Base-by-base conservation (phyloP, 441 rosid species). In the Viola pubescens region DNA sequence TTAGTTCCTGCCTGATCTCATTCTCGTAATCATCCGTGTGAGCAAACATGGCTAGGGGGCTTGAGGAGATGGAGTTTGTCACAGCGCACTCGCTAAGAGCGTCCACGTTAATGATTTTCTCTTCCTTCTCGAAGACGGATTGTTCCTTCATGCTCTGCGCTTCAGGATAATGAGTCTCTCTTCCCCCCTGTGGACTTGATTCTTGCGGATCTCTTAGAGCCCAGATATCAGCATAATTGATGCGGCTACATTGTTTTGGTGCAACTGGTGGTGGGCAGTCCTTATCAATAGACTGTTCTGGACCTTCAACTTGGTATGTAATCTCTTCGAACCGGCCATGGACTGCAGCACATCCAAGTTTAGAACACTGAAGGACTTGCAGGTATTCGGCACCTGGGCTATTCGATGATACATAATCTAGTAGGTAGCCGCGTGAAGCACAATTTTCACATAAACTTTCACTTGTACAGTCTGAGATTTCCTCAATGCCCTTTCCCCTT, bases 321-420 rank as follows among this genome's bases (percentile, higher is more conserved):
- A 90, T 80, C 79, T 86, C 91, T 75, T 86, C 97, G 3, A 94
- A 89, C 46, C 96, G 86, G 43, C 95, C 95, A 59, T 86, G 96
- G 66, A 81, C 53, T 4, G 85, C 72, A 60, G 85, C 66, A 58
- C 82, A 77, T 40, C 80, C 77, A 0, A 76, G 80, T 13, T 65
- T 69, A 38, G 81, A 75, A 67, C 80, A 71, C 59, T 73, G 79
- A 8, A 84, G 71, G 60, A 75, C 75, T 61, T 75, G 81, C 48
- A 73, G 69, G 63, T 75, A 68, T 70, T 75, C 78, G 67, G 73
- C 9, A 53, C 64, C 61, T 59, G 71, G 76, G 53, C 68, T 77
- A 50, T 73, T 70, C 7, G 85, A 70, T 52, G 89, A 68, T 39
- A 80, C 67, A 58, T 71, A 72, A 52, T 81, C 86, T 55, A 76